Base-by-base conservation (phyloP, 2,329 filamentous ascomycete species). In the Talaromyces atroroseus region DNA sequence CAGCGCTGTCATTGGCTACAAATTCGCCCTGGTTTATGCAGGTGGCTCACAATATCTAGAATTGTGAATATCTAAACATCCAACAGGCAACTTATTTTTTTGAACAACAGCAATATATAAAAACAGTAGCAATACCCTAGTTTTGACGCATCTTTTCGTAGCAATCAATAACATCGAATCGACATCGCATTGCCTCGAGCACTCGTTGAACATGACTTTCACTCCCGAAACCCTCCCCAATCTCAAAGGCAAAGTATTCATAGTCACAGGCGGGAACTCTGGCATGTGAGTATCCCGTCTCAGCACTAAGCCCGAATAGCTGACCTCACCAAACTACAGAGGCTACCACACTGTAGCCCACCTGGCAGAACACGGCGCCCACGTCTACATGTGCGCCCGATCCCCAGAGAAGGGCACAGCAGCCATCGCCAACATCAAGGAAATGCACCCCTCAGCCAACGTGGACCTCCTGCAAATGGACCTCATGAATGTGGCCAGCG, bases 391-490 rank as follows among this genome's bases (percentile, higher is more conserved):
- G 16, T 57, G 54, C 20, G 54, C 32, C 11, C 66, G 74, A n/a
- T 73, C 68, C n/a, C 40, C 56, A 21, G 56, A 65, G 18, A 75
- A 74, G 54, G 74, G 66, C 23, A 54, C 49, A 21, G 20, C 56
- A 20, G 56, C 56, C 21, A 59, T 0, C 59, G 64, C 62, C 0
- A 51, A 60, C 2, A 63, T 79, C 1, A 64, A 66, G 1, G 42
- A 49, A 1, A 65, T 70, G 5, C 74, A 76, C 29, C 70, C 71
- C 0, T 58, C 57, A 0, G 73, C 76, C 0, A 66, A 47, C 0
- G 66, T 82, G 7, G 68, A 79, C 2, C 75, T 80, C 7, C 80
- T 76, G 73, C 20, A 64, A 2, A 62, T 82, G 12, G 76, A 82
- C 45, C 75, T 81, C 69, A 58, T 61, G 16, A 52, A 62, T 46